phyloP scores from a whole-genome alignment of 257 asterid genomes.

The Scutellaria baicalensis region DNA sequence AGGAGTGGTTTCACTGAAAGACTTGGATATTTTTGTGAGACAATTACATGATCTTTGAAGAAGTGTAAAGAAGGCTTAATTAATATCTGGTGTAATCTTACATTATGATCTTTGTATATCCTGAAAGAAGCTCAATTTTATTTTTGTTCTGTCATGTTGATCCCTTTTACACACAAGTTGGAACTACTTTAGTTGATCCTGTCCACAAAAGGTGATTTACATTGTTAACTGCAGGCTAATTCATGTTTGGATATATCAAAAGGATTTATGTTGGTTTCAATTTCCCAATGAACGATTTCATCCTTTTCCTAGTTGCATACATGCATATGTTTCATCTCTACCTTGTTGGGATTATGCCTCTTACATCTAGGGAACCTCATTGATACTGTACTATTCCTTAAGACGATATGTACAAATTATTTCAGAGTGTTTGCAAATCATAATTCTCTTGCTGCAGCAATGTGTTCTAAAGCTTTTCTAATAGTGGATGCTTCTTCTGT shows the following conservation, averaged over 20 bases:
- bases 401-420: neutral
- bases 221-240: neutral
- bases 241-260: neutral
- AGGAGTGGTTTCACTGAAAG: neutral
- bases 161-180: neutral
- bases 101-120: slow-evolving; percentile 1
- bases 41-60: neutral
- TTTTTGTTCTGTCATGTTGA: neutral
- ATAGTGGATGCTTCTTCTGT: neutral
- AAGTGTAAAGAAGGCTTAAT: slow-evolving; percentile 1
- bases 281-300: neutral
- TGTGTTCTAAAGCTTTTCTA: slow-evolving; percentile 3
- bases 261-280: neutral
- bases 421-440: neutral
- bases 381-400: neutral
- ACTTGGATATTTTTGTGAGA: neutral
- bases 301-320: neutral
- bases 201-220: neutral
- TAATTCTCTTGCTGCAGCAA: slow-evolving; percentile 6
- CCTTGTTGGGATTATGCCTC: neutral
- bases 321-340: neutral
- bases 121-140: neutral
- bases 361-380: neutral
- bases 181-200: no score
- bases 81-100: neutral